Percentiles rank a stretch among this genome's conserved stretches.
These are phyloP conservation scores for Amanita inopinata DNA, from an alignment of 768 basidiomycete genomes.

Conservation along the genomic window DNA sequence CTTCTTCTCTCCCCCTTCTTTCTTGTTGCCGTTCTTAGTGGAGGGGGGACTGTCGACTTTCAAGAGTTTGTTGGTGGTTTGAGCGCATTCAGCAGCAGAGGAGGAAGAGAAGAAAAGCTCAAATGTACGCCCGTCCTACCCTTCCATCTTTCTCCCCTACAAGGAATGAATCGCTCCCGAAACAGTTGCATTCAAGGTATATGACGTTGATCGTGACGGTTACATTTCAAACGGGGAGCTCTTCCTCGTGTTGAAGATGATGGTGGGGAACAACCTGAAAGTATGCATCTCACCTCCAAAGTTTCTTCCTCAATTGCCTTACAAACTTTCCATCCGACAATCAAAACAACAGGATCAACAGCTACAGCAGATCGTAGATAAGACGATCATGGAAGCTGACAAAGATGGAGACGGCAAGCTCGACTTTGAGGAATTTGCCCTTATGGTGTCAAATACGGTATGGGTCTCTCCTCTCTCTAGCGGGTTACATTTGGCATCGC, in stretches of 20 bases:
- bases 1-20: constrained; percentile 3
- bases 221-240: constrained; percentile 98
- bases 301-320: neutral
- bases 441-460: constrained; percentile 95
- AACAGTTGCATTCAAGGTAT: constrained; percentile 98
- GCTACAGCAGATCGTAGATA: constrained; percentile 98
- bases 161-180: neutral
- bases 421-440: constrained; percentile 93
- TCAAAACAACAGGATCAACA: constrained; percentile 71
- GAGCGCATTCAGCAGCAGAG: constrained; percentile 95
- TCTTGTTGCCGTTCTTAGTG: constrained; percentile 38
- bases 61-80: constrained; percentile 98
- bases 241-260: constrained; percentile 98
- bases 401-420: constrained; percentile 97
- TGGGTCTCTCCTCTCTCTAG: constrained; percentile 19
- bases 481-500: constrained; percentile 1
- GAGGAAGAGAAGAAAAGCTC: constrained; percentile 94
- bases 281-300: constrained; percentile 28
- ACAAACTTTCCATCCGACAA: neutral
- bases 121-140: constrained; percentile 52
- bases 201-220: constrained; percentile 96
- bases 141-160: constrained; percentile 9
- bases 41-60: constrained; percentile 97
- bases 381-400: constrained; percentile 99
- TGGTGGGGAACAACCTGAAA: constrained; percentile 99